Base-by-base conservation (phyloP, 2,329 filamentous ascomycete species). In the Tolypocladium paradoxum region DNA sequence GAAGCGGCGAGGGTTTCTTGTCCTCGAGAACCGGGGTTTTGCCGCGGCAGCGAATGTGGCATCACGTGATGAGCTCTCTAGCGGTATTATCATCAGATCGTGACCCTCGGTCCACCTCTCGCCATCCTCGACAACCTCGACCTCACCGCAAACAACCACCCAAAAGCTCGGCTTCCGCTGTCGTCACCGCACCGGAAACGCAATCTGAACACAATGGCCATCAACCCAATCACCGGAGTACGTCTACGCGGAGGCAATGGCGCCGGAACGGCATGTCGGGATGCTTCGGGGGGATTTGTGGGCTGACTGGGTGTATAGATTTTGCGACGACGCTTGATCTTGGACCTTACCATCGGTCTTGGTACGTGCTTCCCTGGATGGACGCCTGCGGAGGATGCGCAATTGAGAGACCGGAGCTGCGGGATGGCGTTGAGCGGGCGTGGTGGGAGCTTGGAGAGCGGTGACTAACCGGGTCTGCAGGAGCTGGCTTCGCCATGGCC, bases 151-250 rank as follows among this genome's bases (percentile, higher is more conserved):
- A 58, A 55, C 55, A 46, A 53, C 53, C 55, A 60, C 58, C 55
- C 53, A 43, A 53, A 54, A 56, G 50, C 55, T 56, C 57, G 54
- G 58, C 60, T 57, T 50, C 55, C 53, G 55, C 59, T 47, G 43
- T 31, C n/a, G 43, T 59, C 57, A 57, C 53, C 57, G 59, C 43
- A n/a, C 50, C 53, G 53, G 51, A 60, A 61, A 58, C 58, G 56
- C 40, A 59, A 54, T 47, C 55, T 54, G 53, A 55, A 69, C 67
- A 73, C 60, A 70, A 81, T 81, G 76, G 76, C 78, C 62, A 64
- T 81, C 68, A 71, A 73, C 64, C 79, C 78, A 56, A 79, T 83
- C 61, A 80, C 77, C 59, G 79, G 79, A 65, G 79, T 83, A 81
- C 58, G 79, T 79, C 55, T 58, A 22, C 48, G 43, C 43, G 38